A percentile compares a stretch with the other conserved stretches of the same genome.
Evolutionary conservation across 768 basidiomycete species (phyloP).

Genomic region (Tulasnella sp.): DNA sequence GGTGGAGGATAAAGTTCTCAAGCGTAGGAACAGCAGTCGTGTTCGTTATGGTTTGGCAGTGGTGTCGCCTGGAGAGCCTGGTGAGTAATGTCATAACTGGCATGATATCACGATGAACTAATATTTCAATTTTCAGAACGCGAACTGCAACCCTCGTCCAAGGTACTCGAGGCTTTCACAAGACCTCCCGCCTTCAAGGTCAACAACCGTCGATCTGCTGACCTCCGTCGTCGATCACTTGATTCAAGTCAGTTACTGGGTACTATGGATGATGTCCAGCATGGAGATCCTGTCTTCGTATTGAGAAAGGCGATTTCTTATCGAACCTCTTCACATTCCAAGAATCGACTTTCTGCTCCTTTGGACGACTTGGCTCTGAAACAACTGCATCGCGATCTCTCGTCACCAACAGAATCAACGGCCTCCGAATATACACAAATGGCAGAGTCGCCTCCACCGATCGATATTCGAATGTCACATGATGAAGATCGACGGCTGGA

Average conservation of each 20-base stretch:
- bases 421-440: conserved; percentile 15
- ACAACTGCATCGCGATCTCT: conserved; percentile 50
- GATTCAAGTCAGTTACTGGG: conserved; percentile 67
- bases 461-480: too few species aligned
- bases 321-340: conserved; percentile 47
- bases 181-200: conserved; percentile 59
- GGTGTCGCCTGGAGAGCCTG: conserved; percentile 33
- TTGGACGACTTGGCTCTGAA: conserved; percentile 74
- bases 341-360: conserved; percentile 58
- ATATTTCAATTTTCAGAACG: conserved; percentile 40
- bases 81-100: conserved; percentile 31
- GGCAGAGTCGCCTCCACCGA: conserved; percentile 6
- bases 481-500: too few species aligned
- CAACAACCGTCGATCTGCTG: conserved; percentile 44
- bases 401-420: conserved; percentile 14
- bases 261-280: conserved; percentile 53
- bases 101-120: background rate
- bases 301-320: conserved; percentile 72
- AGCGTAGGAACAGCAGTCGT: conserved; percentile 56
- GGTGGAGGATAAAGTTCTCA: conserved; percentile 81
- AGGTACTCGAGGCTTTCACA: conserved; percentile 70
- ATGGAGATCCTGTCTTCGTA: conserved; percentile 81
- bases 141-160: conserved; percentile 65
- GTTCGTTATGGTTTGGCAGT: conserved; percentile 74
- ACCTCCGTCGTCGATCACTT: conserved; percentile 71